phyloP scores from a whole-genome alignment of 345 rosid species.

The Salix brachista region DNA sequence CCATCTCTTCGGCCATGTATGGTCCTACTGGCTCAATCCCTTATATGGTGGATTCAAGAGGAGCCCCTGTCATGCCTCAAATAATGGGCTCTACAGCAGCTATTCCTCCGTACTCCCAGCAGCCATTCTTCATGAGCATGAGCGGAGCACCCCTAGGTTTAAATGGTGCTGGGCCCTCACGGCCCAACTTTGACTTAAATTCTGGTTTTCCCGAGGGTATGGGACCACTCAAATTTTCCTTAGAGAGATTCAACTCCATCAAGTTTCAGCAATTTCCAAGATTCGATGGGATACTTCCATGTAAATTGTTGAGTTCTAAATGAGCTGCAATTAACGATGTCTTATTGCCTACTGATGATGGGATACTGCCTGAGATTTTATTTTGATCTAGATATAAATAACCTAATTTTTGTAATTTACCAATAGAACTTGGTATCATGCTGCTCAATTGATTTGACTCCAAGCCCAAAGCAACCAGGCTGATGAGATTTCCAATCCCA shows the following conservation, averaged over 20 bases:
- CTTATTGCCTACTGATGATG: not conserved
- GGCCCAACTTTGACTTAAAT: constrained; percentile 65
- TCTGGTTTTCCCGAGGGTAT: constrained; percentile 21
- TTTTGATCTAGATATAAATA: not conserved
- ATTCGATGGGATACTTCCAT: not conserved
- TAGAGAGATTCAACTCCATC: not conserved
- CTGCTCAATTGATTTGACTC: not conserved
- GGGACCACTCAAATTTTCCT: too few relatives aligned
- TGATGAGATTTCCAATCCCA: not conserved
- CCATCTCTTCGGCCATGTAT: constrained; percentile 55
- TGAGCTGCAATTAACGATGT: not conserved
- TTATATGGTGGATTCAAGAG: constrained; percentile 71
- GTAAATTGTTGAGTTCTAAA: not conserved
- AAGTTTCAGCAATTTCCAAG: not conserved
- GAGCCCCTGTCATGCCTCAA: constrained; percentile 60
- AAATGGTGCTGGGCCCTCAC: constrained; percentile 50
- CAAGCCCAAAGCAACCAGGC: not conserved
- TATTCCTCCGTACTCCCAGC: constrained; percentile 50
- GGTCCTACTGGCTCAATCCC: constrained; percentile 64
- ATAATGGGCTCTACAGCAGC: constrained; percentile 47
- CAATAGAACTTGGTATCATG: not conserved
- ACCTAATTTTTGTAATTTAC: not conserved
- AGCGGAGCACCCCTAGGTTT: constrained; percentile 39
- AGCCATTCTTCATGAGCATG: constrained; percentile 64
- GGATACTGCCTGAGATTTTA: not conserved